Base-by-base conservation (phyloP, 1,284 basidiomycete genomes). In the Rhizoctonia solani region DNA sequence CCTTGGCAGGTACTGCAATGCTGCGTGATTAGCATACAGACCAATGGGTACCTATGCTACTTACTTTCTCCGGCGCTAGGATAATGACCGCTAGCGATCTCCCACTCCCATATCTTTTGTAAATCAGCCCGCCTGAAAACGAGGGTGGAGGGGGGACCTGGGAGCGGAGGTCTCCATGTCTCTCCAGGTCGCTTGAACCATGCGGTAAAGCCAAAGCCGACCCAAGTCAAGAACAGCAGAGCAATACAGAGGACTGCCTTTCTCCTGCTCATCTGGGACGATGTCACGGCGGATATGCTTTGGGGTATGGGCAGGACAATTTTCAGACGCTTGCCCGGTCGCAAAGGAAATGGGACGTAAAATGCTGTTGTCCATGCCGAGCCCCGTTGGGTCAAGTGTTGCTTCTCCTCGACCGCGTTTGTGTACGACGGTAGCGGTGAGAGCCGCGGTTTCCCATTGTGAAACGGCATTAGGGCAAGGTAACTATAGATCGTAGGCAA, bases 21-120 rank as follows among this genome's bases (percentile, higher is more conserved):
- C n/a, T n/a, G n/a, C 30, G 58, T 29, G 52, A 13, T 37, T 39
- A 70, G 55, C 54, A 37, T 54, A 30, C 53, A 29, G 30, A 14
- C 42, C 2, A 61, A 29, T 50, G 67, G 37, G 59, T 52, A 69
- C 25, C 37, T 3, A 47, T 42, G 52, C 34, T 25, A 68, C 54
- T 73, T 76, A 94, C 92, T 83, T 73, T 82, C 81, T 67, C 85
- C 81, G 59, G 84, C 82, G 76, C 90, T 93, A 1, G 95, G 94
- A 79, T 94, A 93, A 77, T 96, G 93, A 0, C 95, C 95, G 72
- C 91, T 90, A 47, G 85, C 80, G 66, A 97, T 84, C 78, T 98
- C 94, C 93, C 93, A 97, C 72, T 89, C 82, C 94, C 94, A 97
- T 77, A 98, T 90, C 72, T 87, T 83, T 72, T 88, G 87, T 42